phyloP scores from a whole-genome alignment of 495 filamentous ascomycete species.

The Opeltia flavorubescens region DNA sequence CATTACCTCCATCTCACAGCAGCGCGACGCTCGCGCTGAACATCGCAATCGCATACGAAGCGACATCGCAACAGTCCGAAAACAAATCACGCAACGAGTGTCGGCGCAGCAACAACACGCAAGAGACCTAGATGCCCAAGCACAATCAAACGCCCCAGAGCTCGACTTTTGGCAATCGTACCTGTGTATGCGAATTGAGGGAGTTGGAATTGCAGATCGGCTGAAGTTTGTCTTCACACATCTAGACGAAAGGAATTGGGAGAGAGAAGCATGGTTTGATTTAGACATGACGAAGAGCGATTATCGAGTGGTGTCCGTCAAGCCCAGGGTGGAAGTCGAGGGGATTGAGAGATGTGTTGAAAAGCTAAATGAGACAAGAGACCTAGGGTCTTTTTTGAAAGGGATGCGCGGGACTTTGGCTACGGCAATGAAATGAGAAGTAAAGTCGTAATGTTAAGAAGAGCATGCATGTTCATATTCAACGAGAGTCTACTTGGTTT shows the following conservation, averaged over 20 bases:
- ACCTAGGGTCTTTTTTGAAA: conserved; percentile 70
- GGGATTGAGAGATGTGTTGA: conserved; percentile 61
- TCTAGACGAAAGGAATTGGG: conserved; percentile 75
- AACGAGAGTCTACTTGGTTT: too few species aligned
- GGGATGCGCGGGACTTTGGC: conserved; percentile 83
- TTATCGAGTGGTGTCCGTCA: conserved; percentile 64
- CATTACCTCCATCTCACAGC: conserved; percentile 57
- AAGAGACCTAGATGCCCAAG: conserved; percentile 59
- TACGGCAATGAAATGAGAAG: conserved; percentile 34
- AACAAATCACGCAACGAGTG: conserved; percentile 44
- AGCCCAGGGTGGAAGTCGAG: conserved; percentile 65
- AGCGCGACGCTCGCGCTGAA: conserved; percentile 60
- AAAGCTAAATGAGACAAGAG: conserved; percentile 65
- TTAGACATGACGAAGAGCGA: conserved; percentile 65
- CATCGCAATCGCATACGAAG: conserved; percentile 58
- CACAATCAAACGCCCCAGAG: conserved; percentile 76
- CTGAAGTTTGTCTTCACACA: conserved; percentile 89
- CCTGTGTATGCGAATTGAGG: conserved; percentile 79
- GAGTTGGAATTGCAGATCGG: conserved; percentile 67
- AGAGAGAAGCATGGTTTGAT: conserved; percentile 86
- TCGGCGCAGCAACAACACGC: conserved; percentile 48
- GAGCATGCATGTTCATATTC: too few species aligned
- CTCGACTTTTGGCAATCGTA: conserved; percentile 91
- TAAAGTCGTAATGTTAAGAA: neutral
- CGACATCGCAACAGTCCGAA: conserved; percentile 69